Conservation (phyloP, 192 early-diverging fungal species). For the Coemansia sp. region DNA sequence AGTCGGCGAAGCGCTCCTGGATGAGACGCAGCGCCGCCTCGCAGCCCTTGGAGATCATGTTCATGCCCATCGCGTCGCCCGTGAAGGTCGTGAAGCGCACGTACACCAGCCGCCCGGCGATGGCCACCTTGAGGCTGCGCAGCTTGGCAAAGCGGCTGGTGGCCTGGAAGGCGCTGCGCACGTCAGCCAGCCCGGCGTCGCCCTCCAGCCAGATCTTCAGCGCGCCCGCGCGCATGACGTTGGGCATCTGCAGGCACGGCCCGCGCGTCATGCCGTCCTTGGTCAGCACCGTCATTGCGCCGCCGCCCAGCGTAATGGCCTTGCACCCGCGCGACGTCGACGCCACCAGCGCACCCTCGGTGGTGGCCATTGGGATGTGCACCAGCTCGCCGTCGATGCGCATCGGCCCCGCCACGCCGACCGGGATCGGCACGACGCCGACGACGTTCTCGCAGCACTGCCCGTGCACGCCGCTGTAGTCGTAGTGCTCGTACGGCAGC, state of each 20-base stretch:
- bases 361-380: conserved; percentile 96
- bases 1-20: conserved; percentile 65
- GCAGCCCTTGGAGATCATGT: conserved; percentile 97
- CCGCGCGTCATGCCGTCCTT: conserved; percentile 93
- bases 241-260: conserved; percentile 87
- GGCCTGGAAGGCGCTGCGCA: conserved; percentile 82
- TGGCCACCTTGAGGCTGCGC: conserved; percentile 75
- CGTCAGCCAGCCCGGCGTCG: conserved; percentile 58
- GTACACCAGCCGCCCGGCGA: conserved; percentile 83
- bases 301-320: conserved; percentile 87
- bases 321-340: conserved; percentile 94
- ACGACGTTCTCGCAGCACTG: conserved; percentile 97
- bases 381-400: conserved; percentile 78
- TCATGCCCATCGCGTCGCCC: conserved; percentile 99
- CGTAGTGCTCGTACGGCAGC: conserved; percentile 84
- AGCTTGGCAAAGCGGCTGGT: conserved; percentile 90
- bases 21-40: conserved; percentile 78
- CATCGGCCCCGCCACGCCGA: conserved; percentile 91
- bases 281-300: conserved; percentile 77
- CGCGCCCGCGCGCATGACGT: conserved; percentile 62
- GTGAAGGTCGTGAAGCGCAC: conserved; percentile 90
- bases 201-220: conserved; percentile 79
- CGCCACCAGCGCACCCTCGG: conserved; percentile 89
- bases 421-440: conserved; percentile 89
- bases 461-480: conserved; percentile 87